A percentile compares a stretch with the other conserved stretches of the same genome.
These are phyloP conservation scores for Aspergillus brunneoviolaceus DNA, from an alignment of 2,329 filamentous ascomycete genomes.

Conservation along the genomic window DNA sequence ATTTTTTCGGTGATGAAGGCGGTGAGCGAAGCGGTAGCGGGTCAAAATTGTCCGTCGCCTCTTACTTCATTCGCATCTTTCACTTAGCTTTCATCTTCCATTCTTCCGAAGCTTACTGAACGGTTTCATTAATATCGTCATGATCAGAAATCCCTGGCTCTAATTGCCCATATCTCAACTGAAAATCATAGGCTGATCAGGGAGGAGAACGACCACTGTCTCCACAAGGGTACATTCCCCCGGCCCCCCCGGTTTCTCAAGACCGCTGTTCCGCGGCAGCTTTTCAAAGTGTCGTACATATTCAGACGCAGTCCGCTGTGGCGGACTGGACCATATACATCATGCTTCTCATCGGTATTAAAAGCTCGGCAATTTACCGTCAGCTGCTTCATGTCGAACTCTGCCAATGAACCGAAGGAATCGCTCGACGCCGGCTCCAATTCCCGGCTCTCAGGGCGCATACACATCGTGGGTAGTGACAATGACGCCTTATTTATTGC, in stretches of 20 bases:
- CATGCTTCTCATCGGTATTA: conserved; percentile 10
- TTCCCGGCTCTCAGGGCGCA: conserved; percentile 32
- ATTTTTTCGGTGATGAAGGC: conserved; percentile 22
- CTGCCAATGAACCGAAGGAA: conserved; percentile 29
- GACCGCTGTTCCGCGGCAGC: not conserved
- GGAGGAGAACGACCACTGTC: not conserved
- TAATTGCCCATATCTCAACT: not conserved
- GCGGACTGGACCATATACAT: conserved; percentile 26
- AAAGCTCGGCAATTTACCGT: not conserved
- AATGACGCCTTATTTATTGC: conserved; percentile 77
- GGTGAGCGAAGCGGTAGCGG: conserved; percentile 22
- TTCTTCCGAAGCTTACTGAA: not conserved
- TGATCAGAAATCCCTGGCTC: not conserved
- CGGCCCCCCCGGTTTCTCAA: not conserved
- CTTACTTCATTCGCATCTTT: not conserved
- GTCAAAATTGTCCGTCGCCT: not conserved
- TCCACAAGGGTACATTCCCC: not conserved
- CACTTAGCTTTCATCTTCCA: not conserved
- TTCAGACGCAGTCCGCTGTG: conserved; percentile 33
- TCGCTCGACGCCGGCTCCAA: conserved; percentile 19
- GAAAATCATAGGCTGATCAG: not conserved
- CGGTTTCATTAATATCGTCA: no score
- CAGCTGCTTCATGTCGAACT: conserved; percentile 27
- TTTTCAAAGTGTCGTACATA: conserved; percentile 39
- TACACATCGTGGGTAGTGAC: conserved; percentile 71